A percentile compares a stretch with the other conserved stretches of the same genome.
phyloP scores from a whole-genome alignment of 2,329 filamentous ascomycete species.

The Knufia petricola region DNA sequence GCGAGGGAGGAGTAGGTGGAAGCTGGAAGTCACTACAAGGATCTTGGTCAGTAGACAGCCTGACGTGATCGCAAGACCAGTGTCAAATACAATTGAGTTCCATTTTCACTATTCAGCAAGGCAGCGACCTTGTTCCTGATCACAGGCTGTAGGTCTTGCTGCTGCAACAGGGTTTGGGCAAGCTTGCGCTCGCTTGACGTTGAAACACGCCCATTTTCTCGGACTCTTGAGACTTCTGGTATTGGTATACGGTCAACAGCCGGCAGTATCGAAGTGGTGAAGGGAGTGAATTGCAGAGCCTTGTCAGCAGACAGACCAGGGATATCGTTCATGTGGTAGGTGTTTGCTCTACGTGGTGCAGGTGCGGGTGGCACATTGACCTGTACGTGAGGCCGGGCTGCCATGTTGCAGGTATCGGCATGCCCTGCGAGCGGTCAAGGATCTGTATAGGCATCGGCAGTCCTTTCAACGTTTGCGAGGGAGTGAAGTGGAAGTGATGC shows the following conservation, averaged over 20 bases:
- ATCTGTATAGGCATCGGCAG: no score
- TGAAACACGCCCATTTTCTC: background rate
- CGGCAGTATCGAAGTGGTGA: constrained; percentile 36
- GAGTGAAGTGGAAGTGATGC: background rate
- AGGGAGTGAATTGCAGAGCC: constrained; percentile 40
- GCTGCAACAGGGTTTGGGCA: background rate
- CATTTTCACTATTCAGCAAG: constrained; percentile 54
- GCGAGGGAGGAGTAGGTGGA: background rate
- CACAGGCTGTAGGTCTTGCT: background rate
- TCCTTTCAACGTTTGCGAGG: background rate
- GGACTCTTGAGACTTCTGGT: constrained; percentile 15
- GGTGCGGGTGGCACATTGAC: constrained; percentile 8
- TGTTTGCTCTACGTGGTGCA: background rate
- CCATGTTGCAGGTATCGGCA: constrained; percentile 4
- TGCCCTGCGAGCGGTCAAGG: no score
- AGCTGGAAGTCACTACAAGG: constrained; percentile 2
- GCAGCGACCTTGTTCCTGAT: background rate
- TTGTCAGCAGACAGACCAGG: constrained; percentile 31
- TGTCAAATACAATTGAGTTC: background rate
- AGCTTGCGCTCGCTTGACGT: constrained; percentile 4
- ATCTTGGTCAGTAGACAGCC: constrained; percentile 41
- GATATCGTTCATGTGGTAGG: background rate
- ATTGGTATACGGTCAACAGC: constrained; percentile 35
- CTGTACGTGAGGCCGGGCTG: background rate
- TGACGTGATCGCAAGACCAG: constrained; percentile 44